Evolutionary conservation across 2,329 filamentous ascomycete species (phyloP).

Genomic region (Neodidymelliopsis sp.): DNA sequence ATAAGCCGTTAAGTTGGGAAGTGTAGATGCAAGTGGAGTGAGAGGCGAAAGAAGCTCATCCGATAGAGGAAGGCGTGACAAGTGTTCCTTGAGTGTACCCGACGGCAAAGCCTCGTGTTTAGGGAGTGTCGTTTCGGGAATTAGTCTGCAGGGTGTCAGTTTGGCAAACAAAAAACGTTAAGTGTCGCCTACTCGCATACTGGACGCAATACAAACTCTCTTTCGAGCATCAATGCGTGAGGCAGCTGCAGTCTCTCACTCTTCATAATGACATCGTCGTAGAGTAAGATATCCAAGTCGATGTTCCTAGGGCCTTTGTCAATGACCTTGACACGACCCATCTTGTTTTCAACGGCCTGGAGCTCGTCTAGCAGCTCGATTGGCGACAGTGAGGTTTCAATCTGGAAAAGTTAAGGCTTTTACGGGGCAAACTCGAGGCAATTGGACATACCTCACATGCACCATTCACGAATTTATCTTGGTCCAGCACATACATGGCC

Average conservation of each 20-base stretch:
- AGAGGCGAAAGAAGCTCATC: conserved; percentile 49
- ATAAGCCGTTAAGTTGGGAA: conserved; percentile 38
- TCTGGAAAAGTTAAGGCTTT: conserved; percentile 57
- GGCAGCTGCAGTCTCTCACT: conserved; percentile 82
- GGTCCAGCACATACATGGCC: conserved; percentile 94
- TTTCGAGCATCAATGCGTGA: conserved; percentile 83
- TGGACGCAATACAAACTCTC: conserved; percentile 92
- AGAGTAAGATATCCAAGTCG: conserved; percentile 89
- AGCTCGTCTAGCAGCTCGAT: conserved; percentile 79
- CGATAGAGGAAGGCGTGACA: conserved; percentile 43
- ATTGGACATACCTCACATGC: conserved; percentile 77
- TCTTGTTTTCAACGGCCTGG: conserved; percentile 79
- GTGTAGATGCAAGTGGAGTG: conserved; percentile 47
- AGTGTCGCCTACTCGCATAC: conserved; percentile 71
- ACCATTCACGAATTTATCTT: conserved; percentile 88
- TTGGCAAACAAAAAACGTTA: too few species aligned
- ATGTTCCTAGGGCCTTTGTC: conserved; percentile 96
- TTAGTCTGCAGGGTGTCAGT: conserved; percentile 33
- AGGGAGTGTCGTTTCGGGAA: conserved; percentile 33
- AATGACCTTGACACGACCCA: conserved; percentile 83
- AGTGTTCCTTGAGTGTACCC: conserved; percentile 43
- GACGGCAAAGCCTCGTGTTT: conserved; percentile 60
- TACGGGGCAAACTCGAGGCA: neutral
- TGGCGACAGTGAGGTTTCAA: conserved; percentile 80
- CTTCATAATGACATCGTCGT: conserved; percentile 70